A percentile compares a stretch with the other conserved stretches of the same genome.
Evolutionary conservation across 305 asterid genomes (phyloP).

Genomic region (Ilex paraguariensis): DNA sequence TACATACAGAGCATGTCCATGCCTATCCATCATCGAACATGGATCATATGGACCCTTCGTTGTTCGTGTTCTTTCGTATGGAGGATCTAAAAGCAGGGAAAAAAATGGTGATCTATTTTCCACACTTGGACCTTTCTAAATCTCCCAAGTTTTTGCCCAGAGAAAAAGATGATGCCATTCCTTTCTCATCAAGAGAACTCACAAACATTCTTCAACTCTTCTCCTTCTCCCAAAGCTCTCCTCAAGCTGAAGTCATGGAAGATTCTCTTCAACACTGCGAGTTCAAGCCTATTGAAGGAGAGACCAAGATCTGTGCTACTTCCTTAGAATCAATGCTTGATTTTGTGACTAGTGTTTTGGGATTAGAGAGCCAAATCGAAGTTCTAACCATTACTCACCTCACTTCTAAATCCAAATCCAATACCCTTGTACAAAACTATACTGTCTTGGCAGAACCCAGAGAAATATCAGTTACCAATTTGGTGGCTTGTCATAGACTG

Average conservation of each 20-base stretch:
- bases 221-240: not conserved
- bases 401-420: too few relatives aligned
- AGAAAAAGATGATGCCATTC: conserved; percentile 7
- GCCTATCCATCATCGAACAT: conserved; percentile 36
- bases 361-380: conserved; percentile 16
- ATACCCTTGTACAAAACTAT: too few relatives aligned
- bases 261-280: conserved; percentile 61
- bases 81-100: conserved; percentile 51
- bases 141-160: conserved; percentile 35
- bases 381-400: conserved; percentile 39
- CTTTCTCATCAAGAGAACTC: not conserved
- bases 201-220: not conserved
- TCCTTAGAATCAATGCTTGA: conserved; percentile 58
- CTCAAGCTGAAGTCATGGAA: conserved; percentile 31
- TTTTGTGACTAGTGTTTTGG: conserved; percentile 38
- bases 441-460: too few relatives aligned
- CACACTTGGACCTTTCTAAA: conserved; percentile 28
- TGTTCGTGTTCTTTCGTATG: conserved; percentile 50
- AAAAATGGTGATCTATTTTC: conserved; percentile 49
- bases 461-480: too few relatives aligned
- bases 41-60: conserved; percentile 45
- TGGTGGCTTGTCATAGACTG: too few relatives aligned
- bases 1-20: conserved; percentile 31
- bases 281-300: conserved; percentile 45
- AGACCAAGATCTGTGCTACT: conserved; percentile 67